phyloP scores from a whole-genome alignment of 75 land plant genomes.

The Pseudotsuga menziesii region DNA sequence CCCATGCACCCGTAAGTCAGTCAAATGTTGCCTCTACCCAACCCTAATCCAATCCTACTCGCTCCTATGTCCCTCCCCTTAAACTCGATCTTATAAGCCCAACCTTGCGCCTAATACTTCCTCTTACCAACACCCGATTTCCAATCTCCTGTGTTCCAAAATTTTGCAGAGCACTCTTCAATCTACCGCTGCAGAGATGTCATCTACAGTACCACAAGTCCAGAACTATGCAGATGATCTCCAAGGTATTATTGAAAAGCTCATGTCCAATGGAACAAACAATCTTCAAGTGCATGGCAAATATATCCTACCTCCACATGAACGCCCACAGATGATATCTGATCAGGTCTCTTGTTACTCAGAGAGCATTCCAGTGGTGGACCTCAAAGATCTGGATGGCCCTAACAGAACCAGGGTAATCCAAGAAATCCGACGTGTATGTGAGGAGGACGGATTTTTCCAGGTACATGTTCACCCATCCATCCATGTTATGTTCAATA shows the following conservation, averaged over 20 bases:
- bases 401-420: conserved; percentile 14
- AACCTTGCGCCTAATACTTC: too few species aligned
- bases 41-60: too few species aligned
- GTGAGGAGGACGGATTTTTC: conserved; percentile 24
- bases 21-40: too few species aligned
- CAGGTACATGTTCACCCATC: conserved; percentile 15
- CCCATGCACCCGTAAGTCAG: too few species aligned
- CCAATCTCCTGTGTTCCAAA: too few species aligned
- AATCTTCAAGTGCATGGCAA: neutral
- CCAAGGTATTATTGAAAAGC: neutral
- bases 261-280: neutral
- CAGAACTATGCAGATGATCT: neutral
- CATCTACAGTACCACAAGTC: neutral
- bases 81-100: too few species aligned
- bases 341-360: neutral
- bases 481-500: neutral
- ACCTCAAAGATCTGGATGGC: conserved; percentile 37
- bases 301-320: neutral
- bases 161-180: too few species aligned
- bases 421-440: conserved; percentile 11
- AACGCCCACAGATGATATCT: neutral
- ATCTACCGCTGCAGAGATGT: neutral
- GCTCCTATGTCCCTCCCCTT: too few species aligned
- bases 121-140: too few species aligned
- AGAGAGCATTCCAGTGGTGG: conserved; percentile 36